Evolutionary conservation across 2,329 filamentous ascomycete species (phyloP).

Genomic region (Tricladium varicosporioides): DNA sequence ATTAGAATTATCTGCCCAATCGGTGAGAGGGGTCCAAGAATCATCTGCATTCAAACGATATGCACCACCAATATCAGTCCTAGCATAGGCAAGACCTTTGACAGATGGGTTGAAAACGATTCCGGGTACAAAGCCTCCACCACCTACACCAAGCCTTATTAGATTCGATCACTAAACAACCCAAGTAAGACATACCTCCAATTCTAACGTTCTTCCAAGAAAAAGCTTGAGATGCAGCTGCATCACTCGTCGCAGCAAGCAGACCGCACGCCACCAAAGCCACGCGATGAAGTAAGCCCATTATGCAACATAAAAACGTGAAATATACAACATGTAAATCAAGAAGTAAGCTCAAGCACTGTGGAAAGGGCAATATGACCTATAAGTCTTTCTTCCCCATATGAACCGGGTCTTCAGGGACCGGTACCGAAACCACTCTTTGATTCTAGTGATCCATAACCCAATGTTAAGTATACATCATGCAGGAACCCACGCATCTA

Average conservation of each 20-base stretch:
- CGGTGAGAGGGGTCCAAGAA: conserved; percentile 53
- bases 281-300: conserved; percentile 10
- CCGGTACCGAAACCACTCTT: too few relatives aligned
- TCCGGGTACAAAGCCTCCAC: conserved; percentile 55
- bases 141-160: conserved; percentile 32
- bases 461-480: too few relatives aligned
- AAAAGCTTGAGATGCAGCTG: conserved; percentile 20
- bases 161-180: neutral
- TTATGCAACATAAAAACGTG: conserved; percentile 1
- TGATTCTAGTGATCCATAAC: too few relatives aligned
- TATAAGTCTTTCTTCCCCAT: neutral
- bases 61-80: conserved; percentile 56
- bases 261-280: conserved; percentile 15
- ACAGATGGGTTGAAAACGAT: conserved; percentile 55
- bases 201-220: conserved; percentile 48
- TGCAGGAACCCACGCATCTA: too few relatives aligned
- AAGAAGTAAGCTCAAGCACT: neutral
- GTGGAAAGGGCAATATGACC: neutral
- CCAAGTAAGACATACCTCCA: conserved; percentile 36
- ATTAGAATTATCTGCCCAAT: conserved; percentile 30
- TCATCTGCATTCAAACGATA: conserved; percentile 55
- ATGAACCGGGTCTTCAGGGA: too few relatives aligned
- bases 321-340: neutral
- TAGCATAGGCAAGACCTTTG: conserved; percentile 51
- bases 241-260: conserved; percentile 13